These are phyloP conservation scores for Lachnellula subtilissima DNA, from an alignment of 2,329 filamentous ascomycete species.

Conservation along the genomic window DNA sequence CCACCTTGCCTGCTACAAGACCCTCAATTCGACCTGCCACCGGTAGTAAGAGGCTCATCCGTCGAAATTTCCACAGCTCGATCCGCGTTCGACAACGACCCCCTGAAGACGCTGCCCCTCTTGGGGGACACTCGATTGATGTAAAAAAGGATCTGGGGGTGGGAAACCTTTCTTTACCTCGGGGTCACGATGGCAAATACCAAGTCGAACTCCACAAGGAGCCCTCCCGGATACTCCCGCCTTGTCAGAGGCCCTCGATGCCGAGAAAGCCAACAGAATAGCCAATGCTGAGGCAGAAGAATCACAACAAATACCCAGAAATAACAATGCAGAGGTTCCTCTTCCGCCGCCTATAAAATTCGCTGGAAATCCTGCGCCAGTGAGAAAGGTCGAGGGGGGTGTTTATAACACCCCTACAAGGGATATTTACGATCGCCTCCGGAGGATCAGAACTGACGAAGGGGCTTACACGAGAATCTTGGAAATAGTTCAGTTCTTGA, in stretches of 20 bases:
- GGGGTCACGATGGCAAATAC: neutral
- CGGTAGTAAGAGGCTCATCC: neutral
- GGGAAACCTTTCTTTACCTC: neutral
- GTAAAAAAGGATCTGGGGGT: slow-evolving; percentile 3
- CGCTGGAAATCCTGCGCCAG: too few relatives aligned
- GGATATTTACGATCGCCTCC: slow-evolving; percentile 45
- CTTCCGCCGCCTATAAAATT: too few relatives aligned
- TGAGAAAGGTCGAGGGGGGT: too few relatives aligned
- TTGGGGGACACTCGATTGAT: neutral
- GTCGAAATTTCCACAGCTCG: slow-evolving; percentile 15
- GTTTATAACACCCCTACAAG: too few relatives aligned
- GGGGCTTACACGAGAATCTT: slow-evolving; percentile 37
- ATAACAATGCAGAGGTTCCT: too few relatives aligned
- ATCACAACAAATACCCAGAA: too few relatives aligned
- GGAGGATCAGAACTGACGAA: slow-evolving; percentile 34
- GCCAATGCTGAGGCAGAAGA: too few relatives aligned
- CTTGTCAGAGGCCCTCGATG: too few relatives aligned
- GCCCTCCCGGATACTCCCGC: slow-evolving; percentile 4
- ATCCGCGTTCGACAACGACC: slow-evolving; percentile 9
- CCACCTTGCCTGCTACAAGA: slow-evolving; percentile 2
- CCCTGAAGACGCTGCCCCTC: slow-evolving; percentile 20
- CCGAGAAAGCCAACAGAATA: too few relatives aligned
- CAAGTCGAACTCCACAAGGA: slow-evolving; percentile 6
- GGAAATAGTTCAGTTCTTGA: slow-evolving; percentile 52
- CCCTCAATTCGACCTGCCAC: neutral